Evolutionary conservation across 768 basidiomycete species (phyloP), one percentile per base, ranked within the genome.

Genomic region (Suillus variegatus): DNA sequence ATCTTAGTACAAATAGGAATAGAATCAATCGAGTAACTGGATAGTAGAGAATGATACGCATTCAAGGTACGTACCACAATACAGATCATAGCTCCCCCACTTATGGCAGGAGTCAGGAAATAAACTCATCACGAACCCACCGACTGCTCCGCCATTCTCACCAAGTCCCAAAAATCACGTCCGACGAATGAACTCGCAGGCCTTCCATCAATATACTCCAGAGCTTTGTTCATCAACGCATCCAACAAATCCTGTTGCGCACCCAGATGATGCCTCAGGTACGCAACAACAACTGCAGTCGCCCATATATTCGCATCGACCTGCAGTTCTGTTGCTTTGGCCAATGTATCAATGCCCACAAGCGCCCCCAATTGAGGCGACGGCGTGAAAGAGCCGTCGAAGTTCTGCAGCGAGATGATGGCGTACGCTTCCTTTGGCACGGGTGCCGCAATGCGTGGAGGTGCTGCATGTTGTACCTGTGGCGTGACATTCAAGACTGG

Each of bases 341-440:
- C 65, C 4, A 82, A 57, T 1, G 78, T 75, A 0, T 64, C 66
- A 0, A 70, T 61, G 8, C 84, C 84, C 6, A 85, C 75, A 43
- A 87, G 70, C 16, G 12, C 58, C 0, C 67, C 67, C 8, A 86
- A 72, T 0, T 69, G 47, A 4, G 77, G 68, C 40, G 75, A 68
- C 1, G 74, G 65, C 9, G 68, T n/a, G 71, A 85, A 88, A 1
- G 85, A 85, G 0, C 87, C 87, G 61, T 86, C 82, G 35, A 78
- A 77, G 3, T 66, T 56, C 74, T 85, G 83, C 25, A 82, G 65
- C 16, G 68, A 66, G 13, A 83, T 72, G 47, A 87, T 72, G 3
- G 76, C 63, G 20, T 81, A 65, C 6, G 83, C 78, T 38, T 75
- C 70, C 4, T 44, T 61, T 2, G 70, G 25, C 13, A 81, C 52